These are phyloP conservation scores for Penicillium daleae DNA, from an alignment of 495 filamentous ascomycete species.

Conservation along the genomic window DNA sequence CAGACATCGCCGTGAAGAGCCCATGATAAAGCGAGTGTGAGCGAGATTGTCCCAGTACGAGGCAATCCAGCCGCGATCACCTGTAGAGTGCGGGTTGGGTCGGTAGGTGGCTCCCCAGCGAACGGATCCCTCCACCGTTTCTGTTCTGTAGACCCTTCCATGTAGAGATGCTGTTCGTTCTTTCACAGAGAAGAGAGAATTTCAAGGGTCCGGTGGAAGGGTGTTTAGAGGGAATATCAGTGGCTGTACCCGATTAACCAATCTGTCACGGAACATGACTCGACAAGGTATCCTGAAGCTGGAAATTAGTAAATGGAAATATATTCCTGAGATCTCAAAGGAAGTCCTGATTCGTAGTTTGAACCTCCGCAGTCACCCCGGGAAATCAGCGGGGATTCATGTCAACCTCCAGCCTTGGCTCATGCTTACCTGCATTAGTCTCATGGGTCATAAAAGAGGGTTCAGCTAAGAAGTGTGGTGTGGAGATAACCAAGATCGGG, in stretches of 20 bases:
- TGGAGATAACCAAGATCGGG: conserved; percentile 1
- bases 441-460: not conserved
- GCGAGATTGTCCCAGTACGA: conserved; percentile 7
- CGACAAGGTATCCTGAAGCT: not conserved
- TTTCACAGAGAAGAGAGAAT: not conserved
- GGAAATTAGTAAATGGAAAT: not conserved
- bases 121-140: conserved; percentile 8
- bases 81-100: conserved; percentile 3
- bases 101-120: conserved; percentile 1
- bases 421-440: conserved; percentile 3
- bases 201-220: not conserved
- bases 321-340: not conserved
- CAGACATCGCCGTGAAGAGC: conserved; percentile 3
- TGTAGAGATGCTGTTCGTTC: not conserved
- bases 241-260: not conserved
- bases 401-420: not conserved
- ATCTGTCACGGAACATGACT: conserved; percentile 4
- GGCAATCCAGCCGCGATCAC: conserved; percentile 7
- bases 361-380: not conserved
- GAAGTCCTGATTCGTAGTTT: not conserved
- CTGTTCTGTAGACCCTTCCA: not conserved
- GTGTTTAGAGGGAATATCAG: not conserved
- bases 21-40: conserved; percentile 8
- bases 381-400: not conserved
- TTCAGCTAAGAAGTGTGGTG: not conserved